Evolutionary conservation across 2,329 filamentous ascomycete species (phyloP).

Genomic region (Scedosporium minutisporum): DNA sequence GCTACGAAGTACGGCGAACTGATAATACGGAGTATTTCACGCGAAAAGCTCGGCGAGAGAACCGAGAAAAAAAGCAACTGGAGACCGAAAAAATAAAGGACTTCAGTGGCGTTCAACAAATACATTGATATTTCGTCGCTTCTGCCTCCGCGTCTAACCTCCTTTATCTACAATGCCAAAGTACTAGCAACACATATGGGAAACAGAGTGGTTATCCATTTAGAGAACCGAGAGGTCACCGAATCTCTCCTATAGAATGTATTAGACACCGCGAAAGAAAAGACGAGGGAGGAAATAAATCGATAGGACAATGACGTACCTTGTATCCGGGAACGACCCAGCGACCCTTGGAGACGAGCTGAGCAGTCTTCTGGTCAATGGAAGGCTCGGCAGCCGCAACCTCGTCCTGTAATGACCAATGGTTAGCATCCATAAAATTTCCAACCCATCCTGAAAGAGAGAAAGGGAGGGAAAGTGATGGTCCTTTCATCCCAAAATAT

Average conservation of each 20-base stretch:
- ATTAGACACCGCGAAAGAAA: conserved; percentile 32
- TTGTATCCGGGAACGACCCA: conserved; percentile 99
- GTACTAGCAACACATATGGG: conserved; percentile 40
- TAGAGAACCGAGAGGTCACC: conserved; percentile 94
- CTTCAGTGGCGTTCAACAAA: neutral
- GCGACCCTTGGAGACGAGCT: conserved; percentile 94
- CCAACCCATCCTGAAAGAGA: neutral
- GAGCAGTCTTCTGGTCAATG: conserved; percentile 91
- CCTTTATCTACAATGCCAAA: conserved; percentile 63
- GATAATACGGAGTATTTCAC: too few relatives aligned
- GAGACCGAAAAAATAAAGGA: neutral
- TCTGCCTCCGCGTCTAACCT: conserved; percentile 2
- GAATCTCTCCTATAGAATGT: conserved; percentile 76
- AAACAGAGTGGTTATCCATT: conserved; percentile 33
- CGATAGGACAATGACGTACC: conserved; percentile 44
- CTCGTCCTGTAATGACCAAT: conserved; percentile 62
- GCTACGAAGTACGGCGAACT: too few relatives aligned
- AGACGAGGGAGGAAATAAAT: neutral
- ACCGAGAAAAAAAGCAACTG: neutral
- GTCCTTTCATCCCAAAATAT: conserved; percentile 1
- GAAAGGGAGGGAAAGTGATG: neutral
- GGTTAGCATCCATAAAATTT: conserved; percentile 15
- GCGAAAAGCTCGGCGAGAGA: neutral
- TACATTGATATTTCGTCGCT: neutral
- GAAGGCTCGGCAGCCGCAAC: conserved; percentile 88